Evolutionary conservation across 768 basidiomycete genomes (phyloP).

Genomic region (Lepiota subincarnata): DNA sequence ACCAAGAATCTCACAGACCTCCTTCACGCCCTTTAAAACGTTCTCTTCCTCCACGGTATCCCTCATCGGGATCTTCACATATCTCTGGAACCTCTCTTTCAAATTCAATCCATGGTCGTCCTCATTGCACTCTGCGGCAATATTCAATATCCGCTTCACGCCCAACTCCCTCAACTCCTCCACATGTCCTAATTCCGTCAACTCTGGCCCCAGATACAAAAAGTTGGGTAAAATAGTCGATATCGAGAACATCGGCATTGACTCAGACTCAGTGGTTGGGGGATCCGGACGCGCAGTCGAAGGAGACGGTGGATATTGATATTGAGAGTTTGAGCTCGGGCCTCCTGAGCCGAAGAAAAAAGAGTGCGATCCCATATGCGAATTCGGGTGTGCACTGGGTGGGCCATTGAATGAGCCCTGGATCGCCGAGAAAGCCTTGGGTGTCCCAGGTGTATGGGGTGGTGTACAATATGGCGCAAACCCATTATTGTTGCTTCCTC

Average conservation of each 20-base stretch:
- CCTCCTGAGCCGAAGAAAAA: slow-evolving; percentile 13
- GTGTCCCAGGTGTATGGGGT: slow-evolving; percentile 50
- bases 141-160: slow-evolving; percentile 85
- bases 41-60: slow-evolving; percentile 95
- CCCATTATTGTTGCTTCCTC: slow-evolving; percentile 7
- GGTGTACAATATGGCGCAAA: slow-evolving; percentile 50
- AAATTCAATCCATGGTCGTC: slow-evolving; percentile 70
- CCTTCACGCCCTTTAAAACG: slow-evolving; percentile 73
- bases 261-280: slow-evolving; percentile 51
- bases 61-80: slow-evolving; percentile 86
- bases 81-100: slow-evolving; percentile 72
- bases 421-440: slow-evolving; percentile 24
- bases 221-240: slow-evolving; percentile 91
- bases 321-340: neutral
- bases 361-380: slow-evolving; percentile 1
- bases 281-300: slow-evolving; percentile 63
- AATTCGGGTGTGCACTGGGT: slow-evolving; percentile 4
- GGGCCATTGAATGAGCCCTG: slow-evolving; percentile 1
- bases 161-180: slow-evolving; percentile 69
- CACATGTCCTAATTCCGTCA: slow-evolving; percentile 70
- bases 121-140: slow-evolving; percentile 83
- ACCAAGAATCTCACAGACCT: slow-evolving; percentile 88
- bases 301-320: slow-evolving; percentile 46
- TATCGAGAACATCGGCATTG: slow-evolving; percentile 68
- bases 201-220: slow-evolving; percentile 88